Conservation (phyloP, 2,329 filamentous ascomycete genomes). For the Fusarium devonianum region DNA sequence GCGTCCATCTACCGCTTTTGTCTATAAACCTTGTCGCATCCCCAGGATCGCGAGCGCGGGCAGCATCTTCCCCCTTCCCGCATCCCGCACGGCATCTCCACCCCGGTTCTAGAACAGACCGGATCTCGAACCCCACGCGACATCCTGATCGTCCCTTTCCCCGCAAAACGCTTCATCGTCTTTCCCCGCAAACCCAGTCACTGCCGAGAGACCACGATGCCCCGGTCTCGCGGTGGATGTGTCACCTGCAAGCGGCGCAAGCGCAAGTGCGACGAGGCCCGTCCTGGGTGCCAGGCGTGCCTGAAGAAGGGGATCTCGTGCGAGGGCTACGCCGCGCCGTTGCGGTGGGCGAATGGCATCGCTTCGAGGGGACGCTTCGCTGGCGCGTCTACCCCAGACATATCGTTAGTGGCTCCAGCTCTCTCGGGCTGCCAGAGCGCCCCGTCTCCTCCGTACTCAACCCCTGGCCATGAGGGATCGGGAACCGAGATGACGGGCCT, state of each 20-base stretch:
- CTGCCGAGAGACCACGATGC: conserved; percentile 21
- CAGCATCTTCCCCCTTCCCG: background rate
- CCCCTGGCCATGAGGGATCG: conserved; percentile 14
- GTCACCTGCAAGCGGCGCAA: conserved; percentile 39
- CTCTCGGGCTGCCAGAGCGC: conserved; percentile 1
- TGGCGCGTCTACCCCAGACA: conserved; percentile 31
- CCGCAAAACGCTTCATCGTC: too few relatives aligned
- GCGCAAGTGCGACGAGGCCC: conserved; percentile 37
- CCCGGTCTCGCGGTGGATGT: conserved; percentile 37
- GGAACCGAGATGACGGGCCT: conserved; percentile 10
- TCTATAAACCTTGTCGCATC: conserved; percentile 29
- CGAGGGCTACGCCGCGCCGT: conserved; percentile 33
- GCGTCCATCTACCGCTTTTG: conserved; percentile 39
- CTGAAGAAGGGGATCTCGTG: conserved; percentile 30
- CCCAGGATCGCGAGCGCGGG: background rate
- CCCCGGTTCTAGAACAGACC: background rate
- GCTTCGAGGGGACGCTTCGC: conserved; percentile 37
- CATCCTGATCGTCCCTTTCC: background rate
- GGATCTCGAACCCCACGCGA: too few relatives aligned
- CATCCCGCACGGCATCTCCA: background rate
- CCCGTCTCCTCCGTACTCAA: conserved; percentile 6
- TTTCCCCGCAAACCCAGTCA: too few relatives aligned
- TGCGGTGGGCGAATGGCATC: conserved; percentile 39
- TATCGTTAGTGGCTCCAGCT: conserved; percentile 1
- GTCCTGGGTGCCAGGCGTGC: conserved; percentile 33